Conservation (phyloP, 2,329 filamentous ascomycete genomes). For the Penicillium sumatraense region DNA sequence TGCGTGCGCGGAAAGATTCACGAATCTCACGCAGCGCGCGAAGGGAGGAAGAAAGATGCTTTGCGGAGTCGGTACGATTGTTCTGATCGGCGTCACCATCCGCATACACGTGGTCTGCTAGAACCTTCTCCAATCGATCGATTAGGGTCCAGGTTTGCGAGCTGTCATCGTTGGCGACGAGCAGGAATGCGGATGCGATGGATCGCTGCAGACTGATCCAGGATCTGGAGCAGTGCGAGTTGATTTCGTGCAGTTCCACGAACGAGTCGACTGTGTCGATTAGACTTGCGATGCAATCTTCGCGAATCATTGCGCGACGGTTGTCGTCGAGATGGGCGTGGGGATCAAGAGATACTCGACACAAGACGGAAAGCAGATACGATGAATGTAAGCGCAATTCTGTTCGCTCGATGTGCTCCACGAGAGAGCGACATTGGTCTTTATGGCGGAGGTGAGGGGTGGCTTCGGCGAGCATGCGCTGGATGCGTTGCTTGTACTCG, state of each 20-base stretch:
- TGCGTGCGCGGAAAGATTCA: slow-evolving; percentile 30
- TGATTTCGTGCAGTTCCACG: slow-evolving; percentile 53
- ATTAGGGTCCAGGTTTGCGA: slow-evolving; percentile 34
- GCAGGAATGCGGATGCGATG: slow-evolving; percentile 47
- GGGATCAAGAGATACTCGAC: slow-evolving; percentile 57
- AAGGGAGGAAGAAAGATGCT: slow-evolving; percentile 38
- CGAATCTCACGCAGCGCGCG: slow-evolving; percentile 38
- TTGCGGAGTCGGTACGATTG: slow-evolving; percentile 38
- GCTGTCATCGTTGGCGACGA: slow-evolving; percentile 37
- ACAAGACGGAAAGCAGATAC: slow-evolving; percentile 63
- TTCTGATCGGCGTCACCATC: slow-evolving; percentile 29
- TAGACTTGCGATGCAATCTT: slow-evolving; percentile 59
- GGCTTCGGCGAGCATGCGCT: slow-evolving; percentile 59
- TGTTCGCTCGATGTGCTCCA: slow-evolving; percentile 62
- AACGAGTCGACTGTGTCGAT: slow-evolving; percentile 60
- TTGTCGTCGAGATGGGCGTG: slow-evolving; percentile 46
- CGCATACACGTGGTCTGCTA: slow-evolving; percentile 38
- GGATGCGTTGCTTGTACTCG: slow-evolving; percentile 59
- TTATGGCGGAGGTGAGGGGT: slow-evolving; percentile 60
- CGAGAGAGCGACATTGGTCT: slow-evolving; percentile 41
- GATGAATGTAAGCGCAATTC: slow-evolving; percentile 64
- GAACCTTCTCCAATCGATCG: slow-evolving; percentile 32
- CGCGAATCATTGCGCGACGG: slow-evolving; percentile 44
- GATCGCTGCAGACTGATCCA: slow-evolving; percentile 49
- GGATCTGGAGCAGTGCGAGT: slow-evolving; percentile 43